Evolutionary conservation across 495 filamentous ascomycete species (phyloP).

Genomic region (Monascus purpureus): DNA sequence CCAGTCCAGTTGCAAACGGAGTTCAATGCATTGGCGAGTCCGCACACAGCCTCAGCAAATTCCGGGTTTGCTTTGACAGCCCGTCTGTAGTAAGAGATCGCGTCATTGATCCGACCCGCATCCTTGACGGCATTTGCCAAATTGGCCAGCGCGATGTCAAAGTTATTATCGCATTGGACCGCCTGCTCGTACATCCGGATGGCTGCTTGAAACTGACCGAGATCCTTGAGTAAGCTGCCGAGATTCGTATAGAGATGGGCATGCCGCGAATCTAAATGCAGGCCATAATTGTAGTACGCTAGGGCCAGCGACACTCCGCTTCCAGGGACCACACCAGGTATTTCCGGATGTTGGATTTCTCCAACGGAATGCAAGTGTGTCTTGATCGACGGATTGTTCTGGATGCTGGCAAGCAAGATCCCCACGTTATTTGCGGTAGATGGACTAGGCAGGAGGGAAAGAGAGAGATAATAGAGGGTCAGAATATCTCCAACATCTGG

Average conservation of each 20-base stretch:
- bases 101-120: slow-evolving; percentile 81
- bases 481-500: slow-evolving; percentile 85
- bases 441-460: slow-evolving; percentile 89
- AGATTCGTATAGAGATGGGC: slow-evolving; percentile 98
- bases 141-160: slow-evolving; percentile 95
- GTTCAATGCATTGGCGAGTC: slow-evolving; percentile 88
- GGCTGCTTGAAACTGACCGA: slow-evolving; percentile 79
- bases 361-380: slow-evolving; percentile 17
- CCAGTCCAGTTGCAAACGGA: slow-evolving; percentile 94
- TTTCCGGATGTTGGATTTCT: slow-evolving; percentile 32
- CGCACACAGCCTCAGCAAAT: slow-evolving; percentile 95
- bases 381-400: slow-evolving; percentile 49
- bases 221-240: slow-evolving; percentile 90
- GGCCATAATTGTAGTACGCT: slow-evolving; percentile 88
- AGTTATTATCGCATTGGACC: slow-evolving; percentile 77
- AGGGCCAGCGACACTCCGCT: slow-evolving; percentile 82
- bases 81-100: slow-evolving; percentile 80
- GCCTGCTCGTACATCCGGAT: slow-evolving; percentile 97
- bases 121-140: slow-evolving; percentile 98
- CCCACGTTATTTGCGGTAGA: slow-evolving; percentile 98
- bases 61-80: slow-evolving; percentile 85
- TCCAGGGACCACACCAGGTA: slow-evolving; percentile 72
- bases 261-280: slow-evolving; percentile 70
- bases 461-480: slow-evolving; percentile 88
- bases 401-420: slow-evolving; percentile 86